phyloP scores from a whole-genome alignment of 768 basidiomycete species.

The Xerocomellus chrysenteron region DNA sequence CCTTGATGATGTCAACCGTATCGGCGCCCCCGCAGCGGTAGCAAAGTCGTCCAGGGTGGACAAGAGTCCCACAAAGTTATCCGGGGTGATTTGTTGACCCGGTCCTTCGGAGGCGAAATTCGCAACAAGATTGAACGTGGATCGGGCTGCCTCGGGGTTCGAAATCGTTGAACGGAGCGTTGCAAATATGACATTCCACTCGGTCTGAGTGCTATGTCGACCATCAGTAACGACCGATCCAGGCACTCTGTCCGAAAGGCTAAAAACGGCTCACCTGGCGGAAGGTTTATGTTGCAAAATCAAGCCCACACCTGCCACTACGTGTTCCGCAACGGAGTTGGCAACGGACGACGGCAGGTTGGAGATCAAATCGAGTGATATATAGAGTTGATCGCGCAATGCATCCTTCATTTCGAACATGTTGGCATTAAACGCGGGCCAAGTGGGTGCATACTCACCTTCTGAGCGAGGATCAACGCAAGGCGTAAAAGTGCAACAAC shows the following conservation, averaged over 20 bases:
- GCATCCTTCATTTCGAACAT: conserved; percentile 49
- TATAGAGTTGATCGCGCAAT: conserved; percentile 90
- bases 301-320: conserved; percentile 76
- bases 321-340: conserved; percentile 85
- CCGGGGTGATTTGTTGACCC: conserved; percentile 59
- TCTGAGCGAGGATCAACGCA: conserved; percentile 78
- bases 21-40: conserved; percentile 62
- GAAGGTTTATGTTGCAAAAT: conserved; percentile 77
- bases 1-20: conserved; percentile 56
- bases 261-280: conserved; percentile 45
- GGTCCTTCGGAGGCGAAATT: conserved; percentile 63
- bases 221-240: conserved; percentile 4
- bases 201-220: conserved; percentile 73
- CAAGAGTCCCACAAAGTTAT: conserved; percentile 80
- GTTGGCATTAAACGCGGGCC: background rate
- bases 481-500: conserved; percentile 85
- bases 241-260: background rate
- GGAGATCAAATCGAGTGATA: conserved; percentile 88
- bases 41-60: conserved; percentile 87
- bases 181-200: conserved; percentile 93
- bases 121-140: conserved; percentile 78
- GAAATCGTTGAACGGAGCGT: conserved; percentile 82
- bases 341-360: conserved; percentile 75
- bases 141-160: conserved; percentile 83
- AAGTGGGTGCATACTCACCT: conserved; percentile 44